Percentiles rank a stretch among this genome's conserved stretches.
Evolutionary conservation across 2,329 filamentous ascomycete species (phyloP).

Genomic region (Dothiorella sarmentorum): DNA sequence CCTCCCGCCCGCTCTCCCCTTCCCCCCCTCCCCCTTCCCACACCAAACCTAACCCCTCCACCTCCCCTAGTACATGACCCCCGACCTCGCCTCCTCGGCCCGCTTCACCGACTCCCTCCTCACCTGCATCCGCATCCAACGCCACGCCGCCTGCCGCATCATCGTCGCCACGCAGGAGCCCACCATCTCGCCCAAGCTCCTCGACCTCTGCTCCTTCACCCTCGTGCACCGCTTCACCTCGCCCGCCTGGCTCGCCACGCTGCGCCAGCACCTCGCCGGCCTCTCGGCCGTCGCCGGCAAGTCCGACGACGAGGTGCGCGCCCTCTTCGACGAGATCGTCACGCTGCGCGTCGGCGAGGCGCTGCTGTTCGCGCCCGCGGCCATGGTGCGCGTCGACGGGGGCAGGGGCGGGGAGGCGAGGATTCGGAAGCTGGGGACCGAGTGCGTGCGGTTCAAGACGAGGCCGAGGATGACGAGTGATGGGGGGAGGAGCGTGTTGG

Average conservation of each 20-base stretch:
- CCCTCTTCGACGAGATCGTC: slow-evolving; percentile 48
- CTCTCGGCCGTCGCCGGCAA: slow-evolving; percentile 23
- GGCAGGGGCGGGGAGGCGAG: background rate
- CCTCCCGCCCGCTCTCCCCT: too few relatives aligned
- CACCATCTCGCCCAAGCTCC: slow-evolving; percentile 62
- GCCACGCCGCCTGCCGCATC: slow-evolving; percentile 64
- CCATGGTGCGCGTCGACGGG: background rate
- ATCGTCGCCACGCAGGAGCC: slow-evolving; percentile 77
- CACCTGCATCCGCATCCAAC: slow-evolving; percentile 64
- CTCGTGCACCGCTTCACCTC: slow-evolving; percentile 70
- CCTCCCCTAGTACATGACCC: slow-evolving; percentile 63
- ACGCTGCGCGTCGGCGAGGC: slow-evolving; percentile 28
- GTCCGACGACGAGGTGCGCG: slow-evolving; percentile 23
- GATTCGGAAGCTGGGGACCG: slow-evolving; percentile 8
- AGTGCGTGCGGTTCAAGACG: slow-evolving; percentile 15
- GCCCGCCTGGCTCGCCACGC: slow-evolving; percentile 57
- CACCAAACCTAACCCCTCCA: too few relatives aligned
- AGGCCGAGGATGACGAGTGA: slow-evolving; percentile 15
- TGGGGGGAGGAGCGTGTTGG: slow-evolving; percentile 16
- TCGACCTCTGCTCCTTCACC: slow-evolving; percentile 69
- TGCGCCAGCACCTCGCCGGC: slow-evolving; percentile 49
- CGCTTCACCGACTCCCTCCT: slow-evolving; percentile 62
- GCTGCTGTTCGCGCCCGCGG: slow-evolving; percentile 11
- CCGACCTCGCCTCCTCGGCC: slow-evolving; percentile 51
- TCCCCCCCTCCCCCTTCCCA: too few relatives aligned